A percentile compares a stretch with the other conserved stretches of the same genome.
These are phyloP conservation scores for Stentor coeruleus DNA, from an alignment of 73 alveolate species.

Conservation along the genomic window DNA sequence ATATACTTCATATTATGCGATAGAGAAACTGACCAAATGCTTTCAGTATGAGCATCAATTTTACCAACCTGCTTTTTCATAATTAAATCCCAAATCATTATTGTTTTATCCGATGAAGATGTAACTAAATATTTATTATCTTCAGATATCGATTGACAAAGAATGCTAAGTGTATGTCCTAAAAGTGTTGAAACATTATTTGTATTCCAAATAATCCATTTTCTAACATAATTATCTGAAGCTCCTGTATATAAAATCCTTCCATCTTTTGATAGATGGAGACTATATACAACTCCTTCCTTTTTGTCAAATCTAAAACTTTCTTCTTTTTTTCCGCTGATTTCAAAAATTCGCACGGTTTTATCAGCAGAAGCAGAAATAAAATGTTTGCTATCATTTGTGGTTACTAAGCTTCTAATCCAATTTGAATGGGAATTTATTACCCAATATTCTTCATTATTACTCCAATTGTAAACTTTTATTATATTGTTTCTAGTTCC, in stretches of 20 bases:
- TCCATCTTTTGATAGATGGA: neutral
- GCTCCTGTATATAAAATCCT: neutral
- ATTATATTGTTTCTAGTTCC: neutral
- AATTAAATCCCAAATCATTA: neutral
- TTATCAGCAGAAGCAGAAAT: conserved; percentile 5
- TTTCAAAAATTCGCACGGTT: neutral
- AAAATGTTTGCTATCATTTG: neutral
- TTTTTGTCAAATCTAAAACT: neutral
- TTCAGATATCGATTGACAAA: neutral
- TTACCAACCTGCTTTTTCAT: neutral
- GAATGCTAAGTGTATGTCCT: neutral
- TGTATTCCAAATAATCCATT: neutral
- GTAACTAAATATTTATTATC: neutral
- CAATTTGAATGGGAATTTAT: neutral
- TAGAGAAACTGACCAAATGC: neutral
- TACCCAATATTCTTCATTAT: neutral
- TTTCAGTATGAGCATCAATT: neutral
- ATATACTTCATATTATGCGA: neutral
- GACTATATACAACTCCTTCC: neutral
- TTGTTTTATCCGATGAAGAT: neutral
- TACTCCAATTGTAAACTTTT: neutral
- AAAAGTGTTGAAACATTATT: neutral
- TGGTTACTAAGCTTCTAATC: neutral
- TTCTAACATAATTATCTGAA: neutral
- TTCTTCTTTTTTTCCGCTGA: neutral